Conservation (phyloP, 768 basidiomycete genomes). For the Cubamyces lactineus region DNA sequence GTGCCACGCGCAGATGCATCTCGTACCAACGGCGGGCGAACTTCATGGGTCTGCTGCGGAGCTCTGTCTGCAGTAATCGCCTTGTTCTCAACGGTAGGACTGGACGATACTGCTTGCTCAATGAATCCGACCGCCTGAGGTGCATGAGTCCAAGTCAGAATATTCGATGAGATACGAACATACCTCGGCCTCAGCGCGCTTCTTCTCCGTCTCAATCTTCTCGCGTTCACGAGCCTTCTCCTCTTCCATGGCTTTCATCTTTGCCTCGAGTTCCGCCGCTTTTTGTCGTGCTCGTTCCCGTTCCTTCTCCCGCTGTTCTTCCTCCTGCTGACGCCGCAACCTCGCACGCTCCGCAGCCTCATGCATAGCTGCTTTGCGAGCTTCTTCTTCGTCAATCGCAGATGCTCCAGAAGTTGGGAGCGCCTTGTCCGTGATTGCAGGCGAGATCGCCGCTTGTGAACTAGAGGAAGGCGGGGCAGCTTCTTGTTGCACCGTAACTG, state of each 20-base stretch:
- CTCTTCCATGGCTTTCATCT: conserved; percentile 48
- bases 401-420: conserved; percentile 26
- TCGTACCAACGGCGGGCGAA: conserved; percentile 28
- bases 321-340: conserved; percentile 78
- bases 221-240: conserved; percentile 22
- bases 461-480: conserved; percentile 23
- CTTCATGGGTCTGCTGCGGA: conserved; percentile 8
- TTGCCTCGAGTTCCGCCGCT: conserved; percentile 74
- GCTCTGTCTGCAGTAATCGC: neutral
- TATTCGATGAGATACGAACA: neutral
- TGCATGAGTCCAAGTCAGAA: conserved; percentile 26
- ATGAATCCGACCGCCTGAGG: conserved; percentile 47
- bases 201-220: conserved; percentile 20
- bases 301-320: conserved; percentile 79
- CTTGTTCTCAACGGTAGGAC: conserved; percentile 3
- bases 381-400: conserved; percentile 54
- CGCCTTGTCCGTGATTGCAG: conserved; percentile 18
- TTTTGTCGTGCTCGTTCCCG: conserved; percentile 81
- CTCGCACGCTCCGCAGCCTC: conserved; percentile 82
- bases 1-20: conserved; percentile 40
- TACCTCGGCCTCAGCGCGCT: conserved; percentile 28
- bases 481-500: conserved; percentile 9
- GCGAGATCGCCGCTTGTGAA: conserved; percentile 25
- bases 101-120: conserved; percentile 47
- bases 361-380: conserved; percentile 81